Percentiles rank a stretch among this genome's conserved stretches.
Evolutionary conservation across 2,329 filamentous ascomycete species (phyloP).

Genomic region (Amphichorda felina): DNA sequence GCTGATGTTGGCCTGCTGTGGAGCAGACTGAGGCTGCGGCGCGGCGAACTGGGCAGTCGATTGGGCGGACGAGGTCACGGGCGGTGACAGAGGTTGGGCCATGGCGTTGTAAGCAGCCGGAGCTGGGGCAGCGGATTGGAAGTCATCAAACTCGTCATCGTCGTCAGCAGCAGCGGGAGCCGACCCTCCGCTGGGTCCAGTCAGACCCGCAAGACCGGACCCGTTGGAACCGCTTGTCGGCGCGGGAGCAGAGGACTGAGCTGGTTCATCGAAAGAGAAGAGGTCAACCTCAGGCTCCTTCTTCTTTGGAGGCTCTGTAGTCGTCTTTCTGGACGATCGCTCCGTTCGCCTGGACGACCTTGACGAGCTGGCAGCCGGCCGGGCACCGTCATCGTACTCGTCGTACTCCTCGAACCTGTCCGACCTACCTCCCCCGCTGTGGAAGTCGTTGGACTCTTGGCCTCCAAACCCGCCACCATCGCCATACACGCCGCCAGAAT

Average conservation of each 20-base stretch:
- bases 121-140: constrained; percentile 72
- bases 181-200: constrained; percentile 10
- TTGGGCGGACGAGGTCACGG: constrained; percentile 38
- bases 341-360: constrained; percentile 26
- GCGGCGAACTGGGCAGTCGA: constrained; percentile 59
- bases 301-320: constrained; percentile 58
- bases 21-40: constrained; percentile 74
- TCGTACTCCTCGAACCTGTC: constrained; percentile 96
- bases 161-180: constrained; percentile 32
- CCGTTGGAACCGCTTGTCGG: constrained; percentile 32
- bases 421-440: constrained; percentile 46
- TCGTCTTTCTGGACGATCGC: constrained; percentile 25
- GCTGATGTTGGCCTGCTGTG: constrained; percentile 68
- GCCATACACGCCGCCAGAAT: constrained; percentile 72
- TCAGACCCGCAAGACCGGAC: constrained; percentile 34
- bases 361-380: constrained; percentile 31
- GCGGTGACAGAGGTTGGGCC: constrained; percentile 29
- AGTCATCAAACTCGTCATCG: constrained; percentile 96
- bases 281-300: constrained; percentile 87
- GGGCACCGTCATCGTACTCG: constrained; percentile 72
- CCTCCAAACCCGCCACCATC: constrained; percentile 91
- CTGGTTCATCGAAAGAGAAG: constrained; percentile 80
- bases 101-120: constrained; percentile 24
- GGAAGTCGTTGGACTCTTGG: constrained; percentile 54
- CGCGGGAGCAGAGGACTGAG: constrained; percentile 32